Evolutionary conservation across 2,329 filamentous ascomycete species (phyloP), one percentile per base, ranked within the genome.

Genomic region (Ophiostoma triangulosporum): DNA sequence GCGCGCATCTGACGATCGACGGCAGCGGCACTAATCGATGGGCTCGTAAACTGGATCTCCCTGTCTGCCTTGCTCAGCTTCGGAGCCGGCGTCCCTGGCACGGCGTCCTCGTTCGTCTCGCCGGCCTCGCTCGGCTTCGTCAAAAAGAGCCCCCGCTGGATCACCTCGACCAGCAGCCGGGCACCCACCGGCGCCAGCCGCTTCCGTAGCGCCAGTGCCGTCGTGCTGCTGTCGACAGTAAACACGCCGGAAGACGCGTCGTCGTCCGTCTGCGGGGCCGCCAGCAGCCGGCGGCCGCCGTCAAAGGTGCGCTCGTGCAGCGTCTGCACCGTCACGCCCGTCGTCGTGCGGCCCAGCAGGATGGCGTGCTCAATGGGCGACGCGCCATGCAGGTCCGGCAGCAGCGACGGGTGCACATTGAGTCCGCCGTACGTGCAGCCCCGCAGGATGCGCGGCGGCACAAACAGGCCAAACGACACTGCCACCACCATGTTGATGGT

Each of bases 401-500:
- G 76, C 27, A 96, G 69, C 0, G 91, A 97, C 1, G 93, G 93
- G 63, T 98, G 93, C 2, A 98, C 76, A 66, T 98, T 98, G 3
- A 98, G 70, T 0, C 93, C 93, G 43, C 90, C 90, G 68, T 94
- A 95, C 61, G 77, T 79, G 24, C 86, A 79, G 1, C 70, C 70
- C 22, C 71, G 70, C 22, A 98, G 72, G 15, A 97, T 80, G 4
- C 88, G 76, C 0, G 77, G 75, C 0, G 93, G 93, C 1, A 98
- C 83, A 57, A 96, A 84, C 7, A 95, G 76, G 3, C 93, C 93
- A 68, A 97, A 98, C 0, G 93, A 97, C 4, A 97, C 93, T 48
- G 90, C 90, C 46, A 97, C 74, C 60, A 98, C 77, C 55, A 98
- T 73, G 65, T 96, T 89, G 59, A 81, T 80, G 22, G 55, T 54